Conservation (phyloP, 164 flowering plant species). For the Echeveria elegans region DNA sequence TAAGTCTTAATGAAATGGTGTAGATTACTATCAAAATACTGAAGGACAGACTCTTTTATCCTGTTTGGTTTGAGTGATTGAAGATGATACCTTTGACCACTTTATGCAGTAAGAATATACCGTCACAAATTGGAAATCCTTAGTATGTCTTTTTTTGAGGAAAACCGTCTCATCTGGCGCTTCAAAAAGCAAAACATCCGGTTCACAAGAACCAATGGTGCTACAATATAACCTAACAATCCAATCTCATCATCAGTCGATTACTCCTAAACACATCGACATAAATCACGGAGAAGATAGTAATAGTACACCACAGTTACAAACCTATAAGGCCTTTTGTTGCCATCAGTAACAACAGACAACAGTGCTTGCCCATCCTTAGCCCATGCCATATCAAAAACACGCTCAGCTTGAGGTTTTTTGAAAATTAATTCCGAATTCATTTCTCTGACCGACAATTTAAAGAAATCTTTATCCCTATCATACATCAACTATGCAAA, state of each 20-base stretch:
- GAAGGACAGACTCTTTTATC: too few species aligned
- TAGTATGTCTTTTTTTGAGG: too few species aligned
- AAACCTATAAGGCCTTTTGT: too few species aligned
- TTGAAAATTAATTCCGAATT: slow-evolving; percentile 63
- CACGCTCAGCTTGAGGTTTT: slow-evolving; percentile 80
- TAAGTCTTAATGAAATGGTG: too few species aligned
- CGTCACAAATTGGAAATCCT: slow-evolving; percentile 74
- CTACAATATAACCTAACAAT: slow-evolving; percentile 68
- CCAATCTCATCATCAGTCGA: background rate
- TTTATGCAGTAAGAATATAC: slow-evolving; percentile 53
- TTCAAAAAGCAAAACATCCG: too few species aligned
- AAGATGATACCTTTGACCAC: slow-evolving; percentile 60
- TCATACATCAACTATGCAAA: slow-evolving; percentile 87
- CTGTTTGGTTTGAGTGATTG: too few species aligned
- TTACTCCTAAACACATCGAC: background rate
- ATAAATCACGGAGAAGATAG: background rate
- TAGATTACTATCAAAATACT: too few species aligned
- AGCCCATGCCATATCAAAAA: too few species aligned
- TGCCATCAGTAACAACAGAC: too few species aligned
- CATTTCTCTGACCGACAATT: slow-evolving; percentile 69
- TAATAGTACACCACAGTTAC: slow-evolving; percentile 13
- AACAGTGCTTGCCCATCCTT: too few species aligned
- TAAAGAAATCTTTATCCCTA: slow-evolving; percentile 62
- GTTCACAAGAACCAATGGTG: too few species aligned
- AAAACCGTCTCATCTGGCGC: too few species aligned